Evolutionary conservation across 2,329 filamentous ascomycete species (phyloP), one percentile per base, ranked within the genome.

Genomic region (Orbilia quercus): DNA sequence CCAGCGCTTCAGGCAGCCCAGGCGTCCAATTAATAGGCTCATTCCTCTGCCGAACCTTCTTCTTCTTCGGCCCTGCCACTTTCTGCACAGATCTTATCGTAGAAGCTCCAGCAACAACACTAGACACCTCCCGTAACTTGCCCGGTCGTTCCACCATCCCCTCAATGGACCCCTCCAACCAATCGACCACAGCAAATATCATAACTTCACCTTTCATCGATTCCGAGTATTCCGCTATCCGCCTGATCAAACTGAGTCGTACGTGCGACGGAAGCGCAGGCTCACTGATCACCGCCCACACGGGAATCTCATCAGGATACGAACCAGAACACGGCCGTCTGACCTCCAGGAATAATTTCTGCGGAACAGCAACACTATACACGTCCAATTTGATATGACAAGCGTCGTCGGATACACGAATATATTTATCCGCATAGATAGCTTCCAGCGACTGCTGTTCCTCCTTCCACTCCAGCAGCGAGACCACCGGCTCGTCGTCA

Each of bases 181-280:
- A 98, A 81, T 96, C 93, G 58, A 94, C 86, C 11, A 96, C 85
- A 76, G 91, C 91, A 81, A 93, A 98, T 11, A 97, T 86, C 90
- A 96, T 96, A 40, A 92, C 91, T 79, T 96, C 92, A 22, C 92
- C 94, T 12, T 89, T 82, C 28, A 96, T 84, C 25, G 88, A 87
- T 54, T 88, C 85, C 1, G 92, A 88, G 79, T 94, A 88, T 2
- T 86, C 83, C 3, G 97, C 82, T 1, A 89, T 88, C 80, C 90
- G 89, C 77, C 91, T 89, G 77, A 95, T 87, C 38, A 96, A 89
- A 78, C 92, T 96, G 9, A 99, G 84, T 73, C 94, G 91, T 78
- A 98, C 96, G 78, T 99, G 96, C 2, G 95, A 92, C 18, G 95
- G 95, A 11, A 98, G 85, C 9, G 87, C 42, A 11, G 71, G 64